These are phyloP conservation scores for Leishmania aethiopica DNA, from an alignment of 208 protist genomes.

Conservation along the genomic window DNA sequence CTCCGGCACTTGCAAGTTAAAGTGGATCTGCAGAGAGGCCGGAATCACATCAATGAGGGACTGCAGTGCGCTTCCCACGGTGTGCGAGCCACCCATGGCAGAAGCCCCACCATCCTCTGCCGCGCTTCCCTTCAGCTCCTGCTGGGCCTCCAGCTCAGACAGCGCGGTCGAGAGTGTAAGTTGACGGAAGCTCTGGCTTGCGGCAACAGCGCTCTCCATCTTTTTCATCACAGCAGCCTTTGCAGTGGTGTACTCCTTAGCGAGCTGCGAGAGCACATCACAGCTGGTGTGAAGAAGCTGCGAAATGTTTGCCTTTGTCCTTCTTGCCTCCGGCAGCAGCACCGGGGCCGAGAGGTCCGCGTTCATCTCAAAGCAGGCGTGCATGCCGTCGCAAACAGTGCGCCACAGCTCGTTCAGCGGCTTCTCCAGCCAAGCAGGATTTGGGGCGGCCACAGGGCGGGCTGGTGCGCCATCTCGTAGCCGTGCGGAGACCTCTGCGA, in stretches of 20 bases:
- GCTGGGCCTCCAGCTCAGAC: slow-evolving; percentile 26
- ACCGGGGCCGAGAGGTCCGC: slow-evolving; percentile 10
- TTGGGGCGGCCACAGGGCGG: neutral
- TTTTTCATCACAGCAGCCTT: slow-evolving; percentile 6
- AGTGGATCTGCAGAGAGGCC: slow-evolving; percentile 36
- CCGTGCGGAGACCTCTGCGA: slow-evolving; percentile 19
- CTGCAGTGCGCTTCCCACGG: slow-evolving; percentile 19
- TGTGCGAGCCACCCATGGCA: neutral
- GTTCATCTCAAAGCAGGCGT: slow-evolving; percentile 15
- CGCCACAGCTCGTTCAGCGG: slow-evolving; percentile 15
- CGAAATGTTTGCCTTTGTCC: slow-evolving; percentile 15
- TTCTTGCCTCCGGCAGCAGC: slow-evolving; percentile 16
- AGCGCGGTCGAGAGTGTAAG: slow-evolving; percentile 20
- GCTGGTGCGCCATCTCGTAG: slow-evolving; percentile 11
- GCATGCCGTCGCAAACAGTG: neutral
- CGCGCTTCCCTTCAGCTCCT: neutral
- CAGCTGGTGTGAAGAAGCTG: slow-evolving; percentile 9
- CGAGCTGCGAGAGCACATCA: slow-evolving; percentile 4
- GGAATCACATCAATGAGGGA: slow-evolving; percentile 28
- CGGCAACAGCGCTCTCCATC: neutral
- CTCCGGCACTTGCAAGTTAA: slow-evolving; percentile 20
- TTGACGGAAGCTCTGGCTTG: neutral
- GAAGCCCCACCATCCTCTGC: neutral
- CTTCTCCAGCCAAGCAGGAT: slow-evolving; percentile 29
- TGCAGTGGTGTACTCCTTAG: slow-evolving; percentile 19